Conservation (phyloP, 2,329 filamentous ascomycete genomes). For the Fusarium verticillioides region DNA sequence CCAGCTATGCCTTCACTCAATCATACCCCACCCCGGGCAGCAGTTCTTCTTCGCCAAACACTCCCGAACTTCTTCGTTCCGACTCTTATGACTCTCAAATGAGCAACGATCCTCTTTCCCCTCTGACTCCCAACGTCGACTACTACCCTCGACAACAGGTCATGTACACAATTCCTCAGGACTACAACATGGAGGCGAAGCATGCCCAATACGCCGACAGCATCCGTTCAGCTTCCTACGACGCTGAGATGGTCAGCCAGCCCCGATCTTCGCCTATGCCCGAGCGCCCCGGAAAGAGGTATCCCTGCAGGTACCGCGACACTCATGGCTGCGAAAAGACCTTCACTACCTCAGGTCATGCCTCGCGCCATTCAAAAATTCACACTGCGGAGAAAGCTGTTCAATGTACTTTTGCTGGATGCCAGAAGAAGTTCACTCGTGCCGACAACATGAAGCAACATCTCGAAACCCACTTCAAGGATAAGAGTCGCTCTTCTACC, state of each 20-base stretch:
- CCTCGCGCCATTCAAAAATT: slow-evolving; percentile 86
- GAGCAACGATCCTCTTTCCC: slow-evolving; percentile 65
- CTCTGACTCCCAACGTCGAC: slow-evolving; percentile 63
- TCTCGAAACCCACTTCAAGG: slow-evolving; percentile 78
- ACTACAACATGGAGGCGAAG: slow-evolving; percentile 53
- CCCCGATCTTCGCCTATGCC: slow-evolving; percentile 54
- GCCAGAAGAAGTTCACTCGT: slow-evolving; percentile 83
- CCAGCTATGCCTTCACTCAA: slow-evolving; percentile 49
- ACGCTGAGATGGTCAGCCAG: slow-evolving; percentile 57
- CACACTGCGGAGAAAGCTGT: slow-evolving; percentile 85
- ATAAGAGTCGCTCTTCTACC: slow-evolving; percentile 61
- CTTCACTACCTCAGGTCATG: slow-evolving; percentile 86
- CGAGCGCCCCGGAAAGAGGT: slow-evolving; percentile 70
- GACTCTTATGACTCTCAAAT: slow-evolving; percentile 71
- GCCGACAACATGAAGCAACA: slow-evolving; percentile 92
- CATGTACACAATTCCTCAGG: slow-evolving; percentile 53
- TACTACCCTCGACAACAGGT: slow-evolving; percentile 54
- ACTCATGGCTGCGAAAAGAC: slow-evolving; percentile 79
- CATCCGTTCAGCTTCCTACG: slow-evolving; percentile 61
- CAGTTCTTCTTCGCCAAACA: slow-evolving; percentile 60
- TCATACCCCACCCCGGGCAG: slow-evolving; percentile 53
- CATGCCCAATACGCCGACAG: slow-evolving; percentile 56
- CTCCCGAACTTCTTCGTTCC: slow-evolving; percentile 68
- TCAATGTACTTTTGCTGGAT: slow-evolving; percentile 73
- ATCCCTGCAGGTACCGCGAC: slow-evolving; percentile 79